Base-by-base conservation (phyloP, 495 filamentous ascomycete species). In the Penicillium cinerascens region DNA sequence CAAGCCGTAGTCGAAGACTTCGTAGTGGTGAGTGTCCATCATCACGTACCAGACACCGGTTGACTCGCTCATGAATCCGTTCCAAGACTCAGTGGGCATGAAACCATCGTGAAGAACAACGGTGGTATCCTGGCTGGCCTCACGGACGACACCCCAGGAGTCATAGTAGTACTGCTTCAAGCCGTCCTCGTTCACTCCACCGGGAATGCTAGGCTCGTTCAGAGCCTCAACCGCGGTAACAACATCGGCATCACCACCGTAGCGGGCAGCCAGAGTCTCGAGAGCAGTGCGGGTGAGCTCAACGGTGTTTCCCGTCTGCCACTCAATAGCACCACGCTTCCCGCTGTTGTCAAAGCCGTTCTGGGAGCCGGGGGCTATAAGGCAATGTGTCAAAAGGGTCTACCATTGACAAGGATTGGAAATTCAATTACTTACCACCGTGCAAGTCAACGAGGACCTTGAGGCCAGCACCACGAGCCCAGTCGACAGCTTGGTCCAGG, bases 301-400 rank as follows among this genome's bases (percentile, higher is more conserved):
- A 10, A 84, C 78, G 10, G 76, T 86, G 56, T 80, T 61, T 16
- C 79, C 82, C 36, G 76, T 66, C 48, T 79, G 78, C 87, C 87
- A 91, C 10, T 78, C 59, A 37, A 91, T 79, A 6, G 70, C 49
- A n/a, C 86, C 88, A 54, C 79, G 78, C 47, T 74, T 73, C 8
- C 87, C 88, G 40, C 77, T 82, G 66, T 91, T 90, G 64, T 90
- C 89, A 65, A 89, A 91, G 16, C 88, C 88, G 57, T 92, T 92
- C 63, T 92, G 88, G 21, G 82, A 87, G 9, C 86, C 87, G 18
- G 88, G 88, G 17, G 82, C 86, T 79, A 52, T 27, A n/a, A n/a
- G n/a, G n/a, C n/a, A 6, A 35, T 13, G 17, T n/a, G 16, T 72
- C 62, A 51, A 64, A 58, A 10, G 16, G 7, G 11, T 37, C 6